phyloP scores from a whole-genome alignment of 805 yeast species.

The Priceomyces melissophilus region DNA sequence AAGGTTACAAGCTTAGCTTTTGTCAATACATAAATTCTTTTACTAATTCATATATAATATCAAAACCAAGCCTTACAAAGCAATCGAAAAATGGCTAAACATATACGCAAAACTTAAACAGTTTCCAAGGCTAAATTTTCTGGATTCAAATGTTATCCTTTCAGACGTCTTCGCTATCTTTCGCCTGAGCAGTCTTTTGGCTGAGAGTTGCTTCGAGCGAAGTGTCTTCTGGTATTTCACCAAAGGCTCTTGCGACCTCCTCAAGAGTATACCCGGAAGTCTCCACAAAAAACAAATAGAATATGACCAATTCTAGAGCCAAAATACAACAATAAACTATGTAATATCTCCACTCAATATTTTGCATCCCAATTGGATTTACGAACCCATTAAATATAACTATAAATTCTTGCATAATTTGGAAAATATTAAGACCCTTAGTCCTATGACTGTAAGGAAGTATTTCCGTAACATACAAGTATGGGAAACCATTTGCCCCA shows the following conservation, averaged over 20 bases:
- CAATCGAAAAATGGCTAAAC: too few species aligned
- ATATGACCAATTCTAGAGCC: conserved; percentile 25
- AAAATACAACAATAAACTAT: conserved; percentile 34
- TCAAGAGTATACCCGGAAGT: conserved; percentile 42
- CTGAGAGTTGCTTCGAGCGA: too few species aligned
- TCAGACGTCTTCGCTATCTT: too few species aligned
- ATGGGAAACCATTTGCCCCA: background rate
- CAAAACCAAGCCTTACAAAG: too few species aligned
- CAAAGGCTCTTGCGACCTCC: conserved; percentile 37
- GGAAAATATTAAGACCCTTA: conserved; percentile 35
- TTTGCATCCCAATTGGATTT: conserved; percentile 38
- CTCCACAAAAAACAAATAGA: conserved; percentile 38
- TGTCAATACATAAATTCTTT: too few species aligned
- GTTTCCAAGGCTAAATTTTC: too few species aligned
- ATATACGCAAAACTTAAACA: too few species aligned
- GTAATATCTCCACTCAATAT: conserved; percentile 42
- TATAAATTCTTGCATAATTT: conserved; percentile 16
- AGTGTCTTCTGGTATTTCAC: too few species aligned
- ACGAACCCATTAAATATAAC: conserved; percentile 27
- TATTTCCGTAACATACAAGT: conserved; percentile 3
- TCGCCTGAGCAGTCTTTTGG: too few species aligned
- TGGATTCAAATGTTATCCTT: too few species aligned
- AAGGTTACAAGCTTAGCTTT: too few species aligned
- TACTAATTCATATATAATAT: too few species aligned
- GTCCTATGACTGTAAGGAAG: conserved; percentile 11